These are phyloP conservation scores for Acer yangbiense DNA, from an alignment of 345 rosid species.

Conservation along the genomic window DNA sequence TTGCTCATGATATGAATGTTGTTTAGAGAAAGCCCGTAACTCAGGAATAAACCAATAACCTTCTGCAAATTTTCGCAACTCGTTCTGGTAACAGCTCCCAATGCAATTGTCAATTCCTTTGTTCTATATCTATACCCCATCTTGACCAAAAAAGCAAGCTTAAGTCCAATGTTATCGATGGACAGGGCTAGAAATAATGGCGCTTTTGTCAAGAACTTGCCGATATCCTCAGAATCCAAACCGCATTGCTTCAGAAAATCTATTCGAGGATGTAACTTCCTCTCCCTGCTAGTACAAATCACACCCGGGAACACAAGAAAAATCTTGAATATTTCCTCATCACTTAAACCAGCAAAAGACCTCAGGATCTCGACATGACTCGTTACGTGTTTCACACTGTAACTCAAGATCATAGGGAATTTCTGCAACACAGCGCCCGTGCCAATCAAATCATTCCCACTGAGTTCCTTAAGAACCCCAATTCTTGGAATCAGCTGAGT, in stretches of 20 bases:
- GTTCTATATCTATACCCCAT: slow-evolving; percentile 60
- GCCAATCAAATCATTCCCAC: slow-evolving; percentile 67
- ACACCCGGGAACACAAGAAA: slow-evolving; percentile 64
- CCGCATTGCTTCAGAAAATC: slow-evolving; percentile 73
- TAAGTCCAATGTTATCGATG: slow-evolving; percentile 48
- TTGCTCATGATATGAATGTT: slow-evolving; percentile 72
- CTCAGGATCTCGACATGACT: slow-evolving; percentile 60
- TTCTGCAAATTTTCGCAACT: slow-evolving; percentile 77
- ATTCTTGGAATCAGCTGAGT: slow-evolving; percentile 68
- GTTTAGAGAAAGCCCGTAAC: slow-evolving; percentile 54
- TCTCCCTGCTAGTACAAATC: slow-evolving; percentile 64
- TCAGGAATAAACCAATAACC: slow-evolving; percentile 62
- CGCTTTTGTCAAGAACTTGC: slow-evolving; percentile 72
- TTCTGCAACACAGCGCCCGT: slow-evolving; percentile 53
- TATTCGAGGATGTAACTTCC: slow-evolving; percentile 65
- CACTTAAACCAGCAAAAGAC: slow-evolving; percentile 64
- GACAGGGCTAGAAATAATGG: slow-evolving; percentile 73
- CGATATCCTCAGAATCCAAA: slow-evolving; percentile 57
- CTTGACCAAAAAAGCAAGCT: slow-evolving; percentile 72
- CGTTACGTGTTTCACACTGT: slow-evolving; percentile 51
- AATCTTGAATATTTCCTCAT: slow-evolving; percentile 62
- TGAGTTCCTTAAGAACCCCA: slow-evolving; percentile 52
- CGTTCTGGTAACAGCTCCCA: slow-evolving; percentile 81
- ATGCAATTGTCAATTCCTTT: slow-evolving; percentile 59
- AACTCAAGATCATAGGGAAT: slow-evolving; percentile 65